Percentiles rank a stretch among this genome's conserved stretches.
These are phyloP conservation scores for Vaccinium vitisidaea DNA, from an alignment of 148 eudicot species.

Conservation along the genomic window DNA sequence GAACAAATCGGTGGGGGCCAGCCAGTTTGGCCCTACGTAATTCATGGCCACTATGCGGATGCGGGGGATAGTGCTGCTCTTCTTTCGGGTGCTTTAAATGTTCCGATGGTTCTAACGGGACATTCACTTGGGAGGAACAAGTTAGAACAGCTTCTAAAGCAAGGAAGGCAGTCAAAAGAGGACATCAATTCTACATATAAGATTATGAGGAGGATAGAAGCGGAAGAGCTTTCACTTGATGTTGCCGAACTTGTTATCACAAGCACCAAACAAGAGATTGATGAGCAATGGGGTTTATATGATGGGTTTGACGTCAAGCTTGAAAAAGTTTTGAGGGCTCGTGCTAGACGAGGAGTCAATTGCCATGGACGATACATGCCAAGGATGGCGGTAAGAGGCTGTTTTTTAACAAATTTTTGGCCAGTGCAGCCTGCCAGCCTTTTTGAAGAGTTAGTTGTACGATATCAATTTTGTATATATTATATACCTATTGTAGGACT, in stretches of 20 bases:
- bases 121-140: constrained; percentile 83
- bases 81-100: constrained; percentile 77
- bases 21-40: constrained; percentile 78
- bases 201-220: constrained; percentile 82
- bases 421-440: neutral
- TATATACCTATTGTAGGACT: neutral
- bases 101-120: constrained; percentile 76
- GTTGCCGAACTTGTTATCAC: constrained; percentile 78
- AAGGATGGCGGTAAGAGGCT: constrained; percentile 63
- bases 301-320: constrained; percentile 85
- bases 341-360: constrained; percentile 64
- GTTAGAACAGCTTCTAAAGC: constrained; percentile 72
- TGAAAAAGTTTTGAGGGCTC: constrained; percentile 68
- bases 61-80: constrained; percentile 86
- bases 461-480: too few relatives aligned
- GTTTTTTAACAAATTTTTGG: neutral
- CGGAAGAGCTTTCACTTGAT: constrained; percentile 76
- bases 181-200: constrained; percentile 73
- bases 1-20: constrained; percentile 68
- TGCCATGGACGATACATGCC: constrained; percentile 84
- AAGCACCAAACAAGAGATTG: constrained; percentile 79
- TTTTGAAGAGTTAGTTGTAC: neutral
- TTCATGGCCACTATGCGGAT: constrained; percentile 85
- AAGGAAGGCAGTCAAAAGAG: constrained; percentile 78
- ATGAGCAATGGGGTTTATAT: constrained; percentile 76